A percentile compares a stretch with the other conserved stretches of the same genome.
These are phyloP conservation scores for Tolypocladium endophyticum DNA, from an alignment of 2,329 filamentous ascomycete genomes.

Conservation along the genomic window DNA sequence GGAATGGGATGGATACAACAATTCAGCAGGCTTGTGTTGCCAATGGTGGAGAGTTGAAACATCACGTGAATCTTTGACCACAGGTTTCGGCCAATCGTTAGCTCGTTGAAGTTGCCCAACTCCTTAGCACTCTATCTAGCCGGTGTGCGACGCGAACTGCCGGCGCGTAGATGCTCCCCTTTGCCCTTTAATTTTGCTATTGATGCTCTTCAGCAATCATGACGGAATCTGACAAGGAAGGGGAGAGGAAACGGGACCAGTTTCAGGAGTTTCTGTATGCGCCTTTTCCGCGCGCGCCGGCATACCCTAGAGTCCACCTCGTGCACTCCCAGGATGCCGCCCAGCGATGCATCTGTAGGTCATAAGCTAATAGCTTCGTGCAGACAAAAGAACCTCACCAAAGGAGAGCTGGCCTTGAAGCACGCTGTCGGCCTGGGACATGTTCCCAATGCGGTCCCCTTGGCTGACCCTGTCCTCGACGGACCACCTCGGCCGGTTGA, in stretches of 20 bases:
- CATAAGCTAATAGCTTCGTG: conserved; percentile 1
- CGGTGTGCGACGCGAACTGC: not conserved
- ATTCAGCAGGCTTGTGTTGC: not conserved
- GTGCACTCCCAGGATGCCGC: not conserved
- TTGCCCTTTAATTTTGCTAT: not conserved
- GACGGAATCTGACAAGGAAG: not conserved
- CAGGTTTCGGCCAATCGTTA: not conserved
- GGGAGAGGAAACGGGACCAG: conserved; percentile 19
- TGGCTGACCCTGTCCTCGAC: conserved; percentile 15
- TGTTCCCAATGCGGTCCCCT: conserved; percentile 20
- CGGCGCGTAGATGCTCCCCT: not conserved
- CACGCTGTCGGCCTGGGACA: conserved; percentile 21
- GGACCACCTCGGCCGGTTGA: conserved; percentile 28
- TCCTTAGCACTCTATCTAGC: not conserved
- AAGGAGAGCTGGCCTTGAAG: conserved; percentile 24
- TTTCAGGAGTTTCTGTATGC: conserved; percentile 21
- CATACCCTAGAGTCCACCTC: conserved; percentile 2
- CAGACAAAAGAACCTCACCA: conserved; percentile 20
- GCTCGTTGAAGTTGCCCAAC: not conserved
- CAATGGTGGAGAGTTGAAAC: not conserved
- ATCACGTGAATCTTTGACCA: not conserved
- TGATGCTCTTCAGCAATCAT: not conserved
- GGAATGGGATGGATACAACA: not conserved
- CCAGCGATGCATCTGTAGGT: not conserved
- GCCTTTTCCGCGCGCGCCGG: not conserved